phyloP scores from a whole-genome alignment of 768 basidiomycete genomes.

The Scleroderma citrinum region DNA sequence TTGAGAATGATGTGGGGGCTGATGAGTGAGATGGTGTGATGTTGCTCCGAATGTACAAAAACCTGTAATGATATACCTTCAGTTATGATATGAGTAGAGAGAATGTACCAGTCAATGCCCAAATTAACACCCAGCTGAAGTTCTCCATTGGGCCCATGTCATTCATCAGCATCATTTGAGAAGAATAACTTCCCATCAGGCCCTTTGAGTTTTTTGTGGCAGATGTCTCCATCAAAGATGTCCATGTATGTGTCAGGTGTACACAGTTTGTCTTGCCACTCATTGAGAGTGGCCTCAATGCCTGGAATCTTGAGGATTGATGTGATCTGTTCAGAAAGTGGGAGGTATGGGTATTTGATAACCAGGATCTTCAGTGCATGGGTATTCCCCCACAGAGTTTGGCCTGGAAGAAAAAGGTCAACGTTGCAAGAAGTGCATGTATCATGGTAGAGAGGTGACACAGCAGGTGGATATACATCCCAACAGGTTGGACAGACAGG shows the following conservation, averaged over 20 bases:
- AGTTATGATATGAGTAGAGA: slow-evolving; percentile 19
- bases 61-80: slow-evolving; percentile 16
- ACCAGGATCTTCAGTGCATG: neutral
- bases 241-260: slow-evolving; percentile 10
- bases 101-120: slow-evolving; percentile 14
- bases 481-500: slow-evolving; percentile 21
- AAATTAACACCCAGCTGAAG: slow-evolving; percentile 21
- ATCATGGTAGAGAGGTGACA: neutral
- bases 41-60: slow-evolving; percentile 21
- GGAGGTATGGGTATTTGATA: slow-evolving; percentile 3
- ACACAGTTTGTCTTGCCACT: neutral
- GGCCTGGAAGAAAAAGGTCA: too few species aligned
- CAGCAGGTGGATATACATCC: slow-evolving; percentile 11
- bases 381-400: too few species aligned
- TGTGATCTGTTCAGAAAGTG: neutral
- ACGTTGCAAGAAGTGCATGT: neutral
- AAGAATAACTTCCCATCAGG: too few species aligned
- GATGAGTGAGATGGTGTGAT: slow-evolving; percentile 32
- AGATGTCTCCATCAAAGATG: slow-evolving; percentile 26
- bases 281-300: neutral
- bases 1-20: slow-evolving; percentile 27
- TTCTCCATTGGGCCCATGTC: slow-evolving; percentile 15
- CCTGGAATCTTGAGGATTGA: neutral
- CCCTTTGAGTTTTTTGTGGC: neutral
- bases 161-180: neutral